Conservation (phyloP, 1,284 basidiomycete genomes). For the Butyriboletus regius region DNA sequence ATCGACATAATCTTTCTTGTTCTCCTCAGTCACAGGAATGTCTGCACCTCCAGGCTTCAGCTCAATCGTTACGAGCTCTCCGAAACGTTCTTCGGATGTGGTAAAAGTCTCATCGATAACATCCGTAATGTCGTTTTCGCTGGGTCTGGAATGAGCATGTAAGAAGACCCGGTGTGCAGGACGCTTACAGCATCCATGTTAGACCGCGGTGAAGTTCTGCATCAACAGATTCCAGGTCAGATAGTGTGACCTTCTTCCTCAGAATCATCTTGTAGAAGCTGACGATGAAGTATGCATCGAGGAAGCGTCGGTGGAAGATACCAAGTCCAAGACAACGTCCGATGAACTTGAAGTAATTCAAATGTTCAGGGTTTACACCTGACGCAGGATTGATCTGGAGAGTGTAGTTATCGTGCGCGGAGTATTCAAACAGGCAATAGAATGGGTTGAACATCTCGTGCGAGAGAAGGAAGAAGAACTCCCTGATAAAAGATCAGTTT, state of each 20-base stretch:
- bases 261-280: conserved; percentile 98
- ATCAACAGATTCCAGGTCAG: conserved; percentile 83
- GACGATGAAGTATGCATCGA: conserved; percentile 94
- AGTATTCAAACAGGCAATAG: conserved; percentile 95
- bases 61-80: conserved; percentile 86
- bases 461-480: conserved; percentile 84
- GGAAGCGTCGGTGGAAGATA: conserved; percentile 92
- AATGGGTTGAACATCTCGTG: conserved; percentile 96
- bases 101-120: conserved; percentile 86
- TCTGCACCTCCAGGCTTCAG: conserved; percentile 76
- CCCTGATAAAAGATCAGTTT: conserved; percentile 36
- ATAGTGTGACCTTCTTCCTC: conserved; percentile 80
- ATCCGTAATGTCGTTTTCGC: conserved; percentile 85
- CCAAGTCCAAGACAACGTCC: conserved; percentile 85
- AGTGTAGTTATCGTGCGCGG: conserved; percentile 93
- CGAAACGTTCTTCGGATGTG: conserved; percentile 87
- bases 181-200: conserved; percentile 82
- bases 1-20: conserved; percentile 94
- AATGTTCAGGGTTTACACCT: conserved; percentile 89
- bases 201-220: conserved; percentile 81
- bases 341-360: conserved; percentile 98
- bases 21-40: conserved; percentile 80
- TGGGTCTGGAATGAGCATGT: conserved; percentile 25
- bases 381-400: conserved; percentile 92
- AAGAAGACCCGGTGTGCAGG: neutral